Percentiles rank a stretch among this genome's conserved stretches.
These are phyloP conservation scores for Paecilomyces variotii DNA, from an alignment of 2,329 filamentous ascomycete genomes.

Conservation along the genomic window DNA sequence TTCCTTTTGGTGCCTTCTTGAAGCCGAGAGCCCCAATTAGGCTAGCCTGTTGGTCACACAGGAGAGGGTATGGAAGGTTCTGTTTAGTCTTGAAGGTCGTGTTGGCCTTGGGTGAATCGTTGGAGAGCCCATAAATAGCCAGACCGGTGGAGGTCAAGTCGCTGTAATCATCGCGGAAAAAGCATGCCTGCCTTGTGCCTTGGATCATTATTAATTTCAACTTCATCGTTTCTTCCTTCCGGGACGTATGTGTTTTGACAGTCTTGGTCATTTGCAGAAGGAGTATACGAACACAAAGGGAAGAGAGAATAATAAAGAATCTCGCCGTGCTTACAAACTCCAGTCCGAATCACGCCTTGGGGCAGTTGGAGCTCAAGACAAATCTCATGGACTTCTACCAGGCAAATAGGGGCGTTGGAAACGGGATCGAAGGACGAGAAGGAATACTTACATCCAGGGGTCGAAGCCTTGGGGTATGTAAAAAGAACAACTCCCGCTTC, in stretches of 20 bases:
- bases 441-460: slow-evolving; percentile 72
- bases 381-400: neutral
- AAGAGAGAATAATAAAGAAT: neutral
- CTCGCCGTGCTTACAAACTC: neutral
- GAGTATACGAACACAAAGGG: neutral
- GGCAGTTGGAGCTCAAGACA: neutral
- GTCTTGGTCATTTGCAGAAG: neutral
- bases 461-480: slow-evolving; percentile 91
- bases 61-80: slow-evolving; percentile 75
- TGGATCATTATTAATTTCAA: slow-evolving; percentile 3
- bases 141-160: slow-evolving; percentile 70
- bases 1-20: slow-evolving; percentile 74
- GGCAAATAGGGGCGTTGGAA: neutral
- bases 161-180: slow-evolving; percentile 81
- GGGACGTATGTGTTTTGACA: neutral
- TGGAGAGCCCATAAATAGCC: slow-evolving; percentile 81
- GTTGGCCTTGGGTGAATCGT: slow-evolving; percentile 84
- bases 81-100: slow-evolving; percentile 89
- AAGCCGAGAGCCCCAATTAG: slow-evolving; percentile 84
- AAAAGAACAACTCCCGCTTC: slow-evolving; percentile 83
- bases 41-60: slow-evolving; percentile 69
- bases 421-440: slow-evolving; percentile 6
- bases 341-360: neutral
- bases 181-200: slow-evolving; percentile 90
- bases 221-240: neutral